Evolutionary conservation across 2,329 filamentous ascomycete species (phyloP).

Genomic region (Tolypocladium inflatum): DNA sequence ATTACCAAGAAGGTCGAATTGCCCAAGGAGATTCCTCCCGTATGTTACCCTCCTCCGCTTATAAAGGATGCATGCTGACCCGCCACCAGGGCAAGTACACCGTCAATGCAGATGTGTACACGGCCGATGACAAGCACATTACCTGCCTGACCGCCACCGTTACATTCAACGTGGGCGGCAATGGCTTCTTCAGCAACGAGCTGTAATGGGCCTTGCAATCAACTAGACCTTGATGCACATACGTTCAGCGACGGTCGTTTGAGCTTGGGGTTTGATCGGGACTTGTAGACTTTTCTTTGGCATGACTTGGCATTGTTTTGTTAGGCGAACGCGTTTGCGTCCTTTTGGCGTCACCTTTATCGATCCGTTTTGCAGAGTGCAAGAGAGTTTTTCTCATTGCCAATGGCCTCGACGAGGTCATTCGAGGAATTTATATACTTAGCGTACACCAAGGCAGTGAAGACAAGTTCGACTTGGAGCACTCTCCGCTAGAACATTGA

Average conservation of each 20-base stretch:
- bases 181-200: constrained; percentile 30
- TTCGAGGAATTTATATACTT: background rate
- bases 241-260: background rate
- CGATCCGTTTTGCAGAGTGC: background rate
- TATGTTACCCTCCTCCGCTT: constrained; percentile 36
- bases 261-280: background rate
- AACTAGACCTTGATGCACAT: background rate
- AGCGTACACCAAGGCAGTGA: background rate
- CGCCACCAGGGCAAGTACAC: constrained; percentile 69
- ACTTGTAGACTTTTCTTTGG: background rate
- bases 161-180: constrained; percentile 36
- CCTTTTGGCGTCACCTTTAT: background rate
- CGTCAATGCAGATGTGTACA: constrained; percentile 79
- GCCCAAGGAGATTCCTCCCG: constrained; percentile 78
- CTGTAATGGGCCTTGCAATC: constrained; percentile 20
- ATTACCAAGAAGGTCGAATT: constrained; percentile 78
- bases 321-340: background rate
- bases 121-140: constrained; percentile 60
- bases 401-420: background rate
- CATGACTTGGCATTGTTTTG: background rate
- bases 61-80: constrained; percentile 9
- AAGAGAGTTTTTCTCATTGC: background rate
- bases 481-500: background rate
- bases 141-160: constrained; percentile 79
- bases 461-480: background rate